Percentiles rank a stretch among this genome's conserved stretches.
Conservation (phyloP, 2,329 filamentous ascomycete genomes). For the Penicillium sclerotigenum region DNA sequence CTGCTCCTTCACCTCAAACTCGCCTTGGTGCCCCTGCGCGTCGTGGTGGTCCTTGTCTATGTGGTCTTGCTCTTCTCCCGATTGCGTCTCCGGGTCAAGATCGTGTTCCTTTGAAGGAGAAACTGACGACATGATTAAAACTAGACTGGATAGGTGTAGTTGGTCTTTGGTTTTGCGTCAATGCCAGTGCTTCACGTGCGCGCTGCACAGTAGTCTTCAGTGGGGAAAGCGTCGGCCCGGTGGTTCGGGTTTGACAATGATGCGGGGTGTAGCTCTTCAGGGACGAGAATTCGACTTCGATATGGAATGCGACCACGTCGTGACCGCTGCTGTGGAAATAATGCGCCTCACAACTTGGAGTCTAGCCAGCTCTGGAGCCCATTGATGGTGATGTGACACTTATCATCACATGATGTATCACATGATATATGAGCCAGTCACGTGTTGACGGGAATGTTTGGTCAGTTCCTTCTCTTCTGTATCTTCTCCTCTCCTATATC, state of each 20-base stretch:
- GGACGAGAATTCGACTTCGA: constrained; percentile 10
- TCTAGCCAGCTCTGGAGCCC: constrained; percentile 6
- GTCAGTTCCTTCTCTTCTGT: neutral
- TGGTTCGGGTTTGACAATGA: constrained; percentile 32
- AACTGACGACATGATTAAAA: constrained; percentile 83
- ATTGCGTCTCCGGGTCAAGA: constrained; percentile 89
- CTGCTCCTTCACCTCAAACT: constrained; percentile 99
- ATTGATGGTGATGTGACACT: constrained; percentile 23
- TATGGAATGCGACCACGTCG: constrained; percentile 13
- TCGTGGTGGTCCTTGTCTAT: constrained; percentile 71
- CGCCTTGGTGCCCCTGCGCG: constrained; percentile 66
- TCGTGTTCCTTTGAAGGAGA: constrained; percentile 85
- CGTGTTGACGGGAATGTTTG: neutral
- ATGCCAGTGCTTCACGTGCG: constrained; percentile 34
- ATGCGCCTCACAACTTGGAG: constrained; percentile 16
- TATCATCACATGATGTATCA: neutral
- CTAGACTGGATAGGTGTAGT: constrained; percentile 36
- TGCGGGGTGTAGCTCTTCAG: constrained; percentile 24
- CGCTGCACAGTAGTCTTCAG: constrained; percentile 36
- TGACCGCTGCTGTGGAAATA: constrained; percentile 26
- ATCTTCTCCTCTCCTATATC: no score
- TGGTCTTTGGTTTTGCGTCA: constrained; percentile 33
- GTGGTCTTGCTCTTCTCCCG: constrained; percentile 85
- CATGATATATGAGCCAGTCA: neutral
- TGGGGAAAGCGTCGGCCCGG: constrained; percentile 23